Evolutionary conservation across 2,329 filamentous ascomycete species (phyloP).

Genomic region (Tricladium varicosporioides): DNA sequence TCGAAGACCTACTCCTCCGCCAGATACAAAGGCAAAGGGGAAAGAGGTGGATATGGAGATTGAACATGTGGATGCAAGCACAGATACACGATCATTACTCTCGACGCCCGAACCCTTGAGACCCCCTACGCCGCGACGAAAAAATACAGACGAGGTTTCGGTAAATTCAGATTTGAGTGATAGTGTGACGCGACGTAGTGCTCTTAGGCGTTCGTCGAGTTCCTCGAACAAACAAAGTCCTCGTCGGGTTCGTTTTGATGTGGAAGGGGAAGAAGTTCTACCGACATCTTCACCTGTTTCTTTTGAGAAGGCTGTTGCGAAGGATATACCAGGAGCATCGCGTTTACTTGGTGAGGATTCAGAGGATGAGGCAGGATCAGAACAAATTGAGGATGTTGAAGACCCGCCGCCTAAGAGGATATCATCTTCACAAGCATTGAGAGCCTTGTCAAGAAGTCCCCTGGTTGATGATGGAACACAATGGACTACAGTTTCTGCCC

Average conservation of each 20-base stretch:
- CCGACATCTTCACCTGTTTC: constrained; percentile 53
- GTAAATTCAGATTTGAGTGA: constrained; percentile 53
- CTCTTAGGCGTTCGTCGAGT: constrained; percentile 53
- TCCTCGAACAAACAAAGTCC: constrained; percentile 51
- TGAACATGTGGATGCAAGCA: constrained; percentile 22
- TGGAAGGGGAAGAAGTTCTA: constrained; percentile 58
- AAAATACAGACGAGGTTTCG: constrained; percentile 39
- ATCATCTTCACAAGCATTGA: constrained; percentile 53
- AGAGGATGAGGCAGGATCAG: constrained; percentile 36
- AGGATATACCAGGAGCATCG: constrained; percentile 14
- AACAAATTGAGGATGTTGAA: constrained; percentile 35
- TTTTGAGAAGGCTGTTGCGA: constrained; percentile 7
- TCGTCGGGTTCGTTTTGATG: constrained; percentile 61
- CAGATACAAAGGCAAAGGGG: constrained; percentile 15
- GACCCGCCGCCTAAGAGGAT: constrained; percentile 50
- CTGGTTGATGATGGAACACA: constrained; percentile 43
- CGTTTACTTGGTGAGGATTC: constrained; percentile 19
- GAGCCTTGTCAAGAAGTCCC: constrained; percentile 50
- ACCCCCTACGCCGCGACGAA: constrained; percentile 27
- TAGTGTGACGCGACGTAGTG: constrained; percentile 50
- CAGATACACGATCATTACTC: constrained; percentile 22
- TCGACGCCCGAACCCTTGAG: constrained; percentile 23
- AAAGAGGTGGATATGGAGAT: constrained; percentile 17
- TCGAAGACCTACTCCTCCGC: constrained; percentile 8
- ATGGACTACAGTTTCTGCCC: constrained; percentile 34